Base-by-base conservation (phyloP, 176 grass and related monocot genomes). In the Triticum monococcum region DNA sequence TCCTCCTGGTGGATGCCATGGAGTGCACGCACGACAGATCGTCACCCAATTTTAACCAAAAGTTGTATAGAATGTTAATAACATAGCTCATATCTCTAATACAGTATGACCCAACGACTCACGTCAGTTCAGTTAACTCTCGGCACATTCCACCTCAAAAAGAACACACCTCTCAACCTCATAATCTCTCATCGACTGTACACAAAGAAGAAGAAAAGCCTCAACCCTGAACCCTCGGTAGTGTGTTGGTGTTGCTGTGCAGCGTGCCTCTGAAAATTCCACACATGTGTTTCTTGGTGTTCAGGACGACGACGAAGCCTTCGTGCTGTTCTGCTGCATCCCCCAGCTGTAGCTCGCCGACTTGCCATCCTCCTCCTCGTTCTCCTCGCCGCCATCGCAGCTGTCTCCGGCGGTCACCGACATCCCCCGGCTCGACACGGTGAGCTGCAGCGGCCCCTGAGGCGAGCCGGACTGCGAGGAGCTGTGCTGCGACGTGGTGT, bases 381-480 rank as follows among this genome's bases (percentile, higher is more conserved):
- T 84, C 22, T 28, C 81, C 13, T 30, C 26, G 17, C 38, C 74
- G 60, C 60, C 82, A 20, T 88, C 89, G 41, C 85, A 92, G 68
- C 89, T 95, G 37, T 95, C 93, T 56, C 87, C 89, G 56, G 69
- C 82, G 22, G 91, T 91, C 57, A 80, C 77, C 7, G 89, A 93
- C 65, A 83, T 60, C 2, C 77, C 74, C 17, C 85, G 80, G 77
- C 84, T 88, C 17, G 84, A 84, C 32, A 62, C 80, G 22, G 89
- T 36, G 13, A 92, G 90, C 85, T 90, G 95, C 60, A 93, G 87
- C 13, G 93, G 85, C 1, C 93, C 91, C 74, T 92, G 89, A 0
- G 95, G 95, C n/a, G 95, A 98, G 5, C 87, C 93, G 7, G 95
- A 93, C 64, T 93, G 87, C 52, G 95, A 98, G 7, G 83, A 75